phyloP scores from a whole-genome alignment of 495 filamentous ascomycete species.

The Glarea lozoyensis region DNA sequence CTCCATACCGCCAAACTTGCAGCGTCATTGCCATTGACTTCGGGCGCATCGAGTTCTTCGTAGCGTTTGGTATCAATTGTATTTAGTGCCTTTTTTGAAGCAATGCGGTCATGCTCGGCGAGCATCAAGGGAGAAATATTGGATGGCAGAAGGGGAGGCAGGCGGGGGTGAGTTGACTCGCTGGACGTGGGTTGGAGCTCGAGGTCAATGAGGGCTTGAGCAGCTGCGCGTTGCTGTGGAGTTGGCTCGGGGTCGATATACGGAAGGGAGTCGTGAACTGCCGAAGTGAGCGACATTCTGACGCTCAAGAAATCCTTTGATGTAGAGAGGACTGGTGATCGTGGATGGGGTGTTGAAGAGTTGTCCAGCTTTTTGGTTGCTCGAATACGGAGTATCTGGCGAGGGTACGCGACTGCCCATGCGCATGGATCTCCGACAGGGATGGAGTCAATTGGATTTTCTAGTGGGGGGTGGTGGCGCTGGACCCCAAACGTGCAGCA shows the following conservation, averaged over 20 bases:
- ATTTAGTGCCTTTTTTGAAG: conserved; percentile 36
- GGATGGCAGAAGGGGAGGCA: conserved; percentile 20
- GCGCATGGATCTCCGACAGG: no score
- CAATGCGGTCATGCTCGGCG: conserved; percentile 52
- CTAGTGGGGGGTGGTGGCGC: no score
- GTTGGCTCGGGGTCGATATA: conserved; percentile 68
- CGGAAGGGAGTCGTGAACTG: conserved; percentile 71
- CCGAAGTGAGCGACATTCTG: conserved; percentile 16
- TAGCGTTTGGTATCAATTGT: conserved; percentile 80
- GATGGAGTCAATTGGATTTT: no score
- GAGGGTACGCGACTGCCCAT: no score
- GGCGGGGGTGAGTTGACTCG: conserved; percentile 32
- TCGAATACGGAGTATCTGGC: no score
- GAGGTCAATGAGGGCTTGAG: conserved; percentile 53
- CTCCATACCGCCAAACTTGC: conserved; percentile 21
- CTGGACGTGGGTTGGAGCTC: conserved; percentile 43
- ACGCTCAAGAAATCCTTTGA: neutral
- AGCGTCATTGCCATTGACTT: conserved; percentile 14
- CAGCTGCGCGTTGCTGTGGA: conserved; percentile 43
- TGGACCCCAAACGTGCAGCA: no score
- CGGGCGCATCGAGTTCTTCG: conserved; percentile 47
- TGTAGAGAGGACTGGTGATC: neutral
- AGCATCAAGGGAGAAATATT: conserved; percentile 52
- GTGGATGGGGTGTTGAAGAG: neutral
- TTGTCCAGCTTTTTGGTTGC: no score